Base-by-base conservation (phyloP, 2,329 filamentous ascomycete species). In the Domatiomyces globalis region DNA sequence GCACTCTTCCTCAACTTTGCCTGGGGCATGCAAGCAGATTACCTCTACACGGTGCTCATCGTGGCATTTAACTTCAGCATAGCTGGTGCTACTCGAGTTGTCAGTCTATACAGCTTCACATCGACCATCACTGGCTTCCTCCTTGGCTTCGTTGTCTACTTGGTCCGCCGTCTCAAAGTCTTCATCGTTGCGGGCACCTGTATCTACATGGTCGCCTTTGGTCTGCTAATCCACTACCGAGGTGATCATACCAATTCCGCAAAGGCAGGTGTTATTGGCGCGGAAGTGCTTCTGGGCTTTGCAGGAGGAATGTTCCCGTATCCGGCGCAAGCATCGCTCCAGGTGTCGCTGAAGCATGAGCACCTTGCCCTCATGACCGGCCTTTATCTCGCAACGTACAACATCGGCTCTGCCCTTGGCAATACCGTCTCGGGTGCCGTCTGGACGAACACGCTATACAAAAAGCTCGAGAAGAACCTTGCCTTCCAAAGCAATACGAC, bases 21-120 rank as follows among this genome's bases (percentile, higher is more conserved):
- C 17, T 83, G 79, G 79, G 75, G 74, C 54, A 71, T 82, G 64
- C 80, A 84, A 63, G 77, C 75, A 19, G 76, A 82, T 60, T 83
- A 76, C 63, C 71, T 84, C 2, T 83, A 75, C 66, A 80, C 80
- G 0, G 74, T 83, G 1, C 72, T 84, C 1, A 63, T 75, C 9
- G 76, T 84, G 17, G 74, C 73, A 36, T 84, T 83, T 58, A 71
- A 80, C 62, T 79, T 82, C 55, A 74, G 71, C 48, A 63, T 77
- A 56, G 69, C 67, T 48, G 69, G 69, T 7, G 80, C 81, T 2
- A 81, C 78, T 0, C 75, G 80, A 15, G 74, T 84, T 54, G 68
- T 70, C 0, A 78, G 76, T 0, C 69, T 84, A 1, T 84, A 83
- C 71, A 74, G 69, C 54, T 76, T 76, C 59, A 58, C 66, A 48